phyloP scores from a whole-genome alignment of 2,329 filamentous ascomycete genomes.

The Zalaria obscura region DNA sequence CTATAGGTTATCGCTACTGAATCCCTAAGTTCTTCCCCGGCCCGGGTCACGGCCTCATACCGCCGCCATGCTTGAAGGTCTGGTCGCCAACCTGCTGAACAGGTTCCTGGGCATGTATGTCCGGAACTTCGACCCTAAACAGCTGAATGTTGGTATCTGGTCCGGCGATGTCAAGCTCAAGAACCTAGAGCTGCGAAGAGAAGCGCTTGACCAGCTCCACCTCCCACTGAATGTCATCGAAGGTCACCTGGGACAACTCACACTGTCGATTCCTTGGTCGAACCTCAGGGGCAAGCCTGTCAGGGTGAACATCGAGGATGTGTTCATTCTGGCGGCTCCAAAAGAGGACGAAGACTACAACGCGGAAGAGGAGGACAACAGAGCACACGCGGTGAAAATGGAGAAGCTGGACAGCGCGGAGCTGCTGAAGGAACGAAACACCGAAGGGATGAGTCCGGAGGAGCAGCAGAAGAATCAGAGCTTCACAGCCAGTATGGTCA shows the following conservation, averaged over 20 bases:
- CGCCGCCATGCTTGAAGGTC: slow-evolving; percentile 80
- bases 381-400: slow-evolving; percentile 89
- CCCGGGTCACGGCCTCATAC: slow-evolving; percentile 57
- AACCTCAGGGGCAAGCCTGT: slow-evolving; percentile 91
- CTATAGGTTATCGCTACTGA: not conserved
- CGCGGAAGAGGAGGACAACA: slow-evolving; percentile 76
- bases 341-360: slow-evolving; percentile 93
- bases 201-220: slow-evolving; percentile 93
- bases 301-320: slow-evolving; percentile 90
- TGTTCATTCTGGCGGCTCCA: slow-evolving; percentile 85
- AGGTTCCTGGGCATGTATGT: slow-evolving; percentile 99
- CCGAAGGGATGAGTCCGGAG: slow-evolving; percentile 86
- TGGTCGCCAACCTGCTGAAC: slow-evolving; percentile 94
- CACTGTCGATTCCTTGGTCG: slow-evolving; percentile 90
- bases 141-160: slow-evolving; percentile 98
- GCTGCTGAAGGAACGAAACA: slow-evolving; percentile 77
- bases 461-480: slow-evolving; percentile 97
- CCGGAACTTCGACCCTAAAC: slow-evolving; percentile 95
- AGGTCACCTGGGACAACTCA: slow-evolving; percentile 84
- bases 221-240: slow-evolving; percentile 93
- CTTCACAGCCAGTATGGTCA: slow-evolving; percentile 87
- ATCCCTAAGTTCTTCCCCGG: slow-evolving; percentile 30
- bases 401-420: slow-evolving; percentile 97
- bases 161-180: slow-evolving; percentile 92
- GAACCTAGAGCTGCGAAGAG: slow-evolving; percentile 80